Evolutionary conservation across 495 filamentous ascomycete genomes (phyloP).

Genomic region (Penicillium goetzii): DNA sequence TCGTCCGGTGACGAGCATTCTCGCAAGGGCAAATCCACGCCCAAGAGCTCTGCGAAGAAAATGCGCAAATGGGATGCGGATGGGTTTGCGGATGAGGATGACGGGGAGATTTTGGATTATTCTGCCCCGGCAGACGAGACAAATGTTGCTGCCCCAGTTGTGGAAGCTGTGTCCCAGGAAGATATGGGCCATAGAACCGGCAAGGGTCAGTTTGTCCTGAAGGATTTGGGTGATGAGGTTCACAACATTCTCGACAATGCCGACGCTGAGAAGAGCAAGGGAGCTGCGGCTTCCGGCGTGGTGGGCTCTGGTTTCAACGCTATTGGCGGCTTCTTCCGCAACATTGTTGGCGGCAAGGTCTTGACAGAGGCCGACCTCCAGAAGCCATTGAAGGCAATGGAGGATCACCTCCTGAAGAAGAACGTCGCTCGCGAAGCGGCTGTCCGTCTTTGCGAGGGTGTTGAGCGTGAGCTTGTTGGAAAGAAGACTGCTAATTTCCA

Average conservation of each 20-base stretch:
- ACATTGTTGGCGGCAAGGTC: constrained; percentile 91
- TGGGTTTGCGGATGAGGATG: constrained; percentile 84
- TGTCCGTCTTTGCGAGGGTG: constrained; percentile 85
- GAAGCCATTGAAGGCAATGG: constrained; percentile 93
- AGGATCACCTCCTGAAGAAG: constrained; percentile 91
- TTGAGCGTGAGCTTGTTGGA: constrained; percentile 84
- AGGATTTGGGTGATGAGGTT: constrained; percentile 91
- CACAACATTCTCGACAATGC: constrained; percentile 79
- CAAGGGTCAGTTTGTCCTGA: constrained; percentile 91
- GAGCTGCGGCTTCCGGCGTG: constrained; percentile 58
- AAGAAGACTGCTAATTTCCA: constrained; percentile 93
- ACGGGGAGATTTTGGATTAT: constrained; percentile 82
- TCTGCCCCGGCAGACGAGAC: constrained; percentile 65
- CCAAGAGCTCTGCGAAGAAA: constrained; percentile 70
- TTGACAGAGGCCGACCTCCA: constrained; percentile 84
- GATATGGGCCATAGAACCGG: constrained; percentile 82
- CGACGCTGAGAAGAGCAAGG: constrained; percentile 63
- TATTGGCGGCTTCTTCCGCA: constrained; percentile 85
- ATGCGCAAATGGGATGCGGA: constrained; percentile 89
- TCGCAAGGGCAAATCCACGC: constrained; percentile 57
- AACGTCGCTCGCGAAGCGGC: constrained; percentile 96
- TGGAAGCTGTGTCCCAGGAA: constrained; percentile 75
- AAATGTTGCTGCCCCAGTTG: constrained; percentile 51
- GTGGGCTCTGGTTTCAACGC: constrained; percentile 77
- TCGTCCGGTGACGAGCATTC: constrained; percentile 83